Base-by-base conservation (phyloP, 257 asterid genomes). In the Salvia miltiorrhiza region DNA sequence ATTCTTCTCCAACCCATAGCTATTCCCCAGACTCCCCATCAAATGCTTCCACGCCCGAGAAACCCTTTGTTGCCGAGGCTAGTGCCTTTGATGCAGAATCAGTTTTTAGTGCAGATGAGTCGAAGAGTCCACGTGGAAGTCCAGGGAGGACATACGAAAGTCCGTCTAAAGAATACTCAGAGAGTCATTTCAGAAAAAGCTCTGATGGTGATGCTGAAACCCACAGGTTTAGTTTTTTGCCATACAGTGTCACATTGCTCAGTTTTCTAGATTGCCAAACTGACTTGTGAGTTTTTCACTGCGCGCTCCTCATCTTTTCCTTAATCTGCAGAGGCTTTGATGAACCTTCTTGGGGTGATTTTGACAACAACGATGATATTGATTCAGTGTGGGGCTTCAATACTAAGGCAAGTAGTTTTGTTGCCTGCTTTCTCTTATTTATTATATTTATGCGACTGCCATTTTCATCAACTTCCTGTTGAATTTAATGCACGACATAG, bases 381-480 rank as follows among this genome's bases (percentile, higher is more conserved):
- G 97, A 94, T 80, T 94, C 99, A 23, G 97, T 91, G 21, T 94
- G 99, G 99, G 99, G 97, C 81, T 91, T 94, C 83, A 79, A 77
- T 75, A 71, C 90, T 30, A 94, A 94, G 96, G 97, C 84, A 79
- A 74, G 93, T 66, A 47, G 70, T 63, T 66, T 62, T 61, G 26
- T 44, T 44, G 50, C 59, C 53, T 39, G 61, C 61, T 47, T 67
- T 59, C 43, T 74, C 57, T 48, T 60, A 64, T 73, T 48, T 60
- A 59, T 74, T 45, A 23, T 40, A 65, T 65, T 17, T 62, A 20
- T 57, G 61, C 24, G 26, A 70, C 45, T 48, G 17, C 55, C 57
- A 60, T 30, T 53, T 30, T 58, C 68, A 76, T 67, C 4, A 3
- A 53, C 48, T 54, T 57, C 72, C 3, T 44, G n/a, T 58, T 45